A percentile compares a stretch with the other conserved stretches of the same genome.
Evolutionary conservation across 208 protist species (phyloP).

Genomic region (Tritrichomonas musculus): DNA sequence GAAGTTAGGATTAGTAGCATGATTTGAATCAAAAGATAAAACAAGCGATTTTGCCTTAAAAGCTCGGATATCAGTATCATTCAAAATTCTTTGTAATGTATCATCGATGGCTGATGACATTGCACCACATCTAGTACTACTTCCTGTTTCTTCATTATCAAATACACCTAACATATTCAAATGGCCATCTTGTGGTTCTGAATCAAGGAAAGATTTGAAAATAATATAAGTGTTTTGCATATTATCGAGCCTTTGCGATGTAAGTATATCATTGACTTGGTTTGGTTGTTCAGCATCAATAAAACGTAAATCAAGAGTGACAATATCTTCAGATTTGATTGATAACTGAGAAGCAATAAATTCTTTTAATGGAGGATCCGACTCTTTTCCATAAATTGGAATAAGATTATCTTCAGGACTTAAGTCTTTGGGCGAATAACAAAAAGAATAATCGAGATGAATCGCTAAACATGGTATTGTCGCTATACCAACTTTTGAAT

Average conservation of each 20-base stretch:
- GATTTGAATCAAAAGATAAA: not conserved
- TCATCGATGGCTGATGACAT: not conserved
- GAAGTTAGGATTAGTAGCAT: slow-evolving; percentile 14
- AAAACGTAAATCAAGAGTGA: not conserved
- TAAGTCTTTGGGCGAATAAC: too few relatives aligned
- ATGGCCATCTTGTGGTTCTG: not conserved
- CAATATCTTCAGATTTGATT: not conserved
- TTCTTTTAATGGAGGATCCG: not conserved
- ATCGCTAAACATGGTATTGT: not conserved
- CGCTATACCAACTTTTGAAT: not conserved
- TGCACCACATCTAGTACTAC: not conserved
- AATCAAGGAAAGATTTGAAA: not conserved
- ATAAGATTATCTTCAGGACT: not conserved
- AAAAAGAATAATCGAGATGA: not conserved
- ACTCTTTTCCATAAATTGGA: not conserved
- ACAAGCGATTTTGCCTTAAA: not conserved
- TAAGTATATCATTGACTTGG: not conserved
- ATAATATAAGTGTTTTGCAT: not conserved
- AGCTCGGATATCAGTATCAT: too few relatives aligned
- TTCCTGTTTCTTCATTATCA: slow-evolving; percentile 27
- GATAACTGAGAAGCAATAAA: not conserved
- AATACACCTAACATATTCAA: not conserved
- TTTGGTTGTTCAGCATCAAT: not conserved
- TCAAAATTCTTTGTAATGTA: not conserved
- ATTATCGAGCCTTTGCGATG: not conserved